A percentile compares a stretch with the other conserved stretches of the same genome.
Evolutionary conservation across 768 basidiomycete species (phyloP).

Genomic region (Candolleomyces efflorescens): DNA sequence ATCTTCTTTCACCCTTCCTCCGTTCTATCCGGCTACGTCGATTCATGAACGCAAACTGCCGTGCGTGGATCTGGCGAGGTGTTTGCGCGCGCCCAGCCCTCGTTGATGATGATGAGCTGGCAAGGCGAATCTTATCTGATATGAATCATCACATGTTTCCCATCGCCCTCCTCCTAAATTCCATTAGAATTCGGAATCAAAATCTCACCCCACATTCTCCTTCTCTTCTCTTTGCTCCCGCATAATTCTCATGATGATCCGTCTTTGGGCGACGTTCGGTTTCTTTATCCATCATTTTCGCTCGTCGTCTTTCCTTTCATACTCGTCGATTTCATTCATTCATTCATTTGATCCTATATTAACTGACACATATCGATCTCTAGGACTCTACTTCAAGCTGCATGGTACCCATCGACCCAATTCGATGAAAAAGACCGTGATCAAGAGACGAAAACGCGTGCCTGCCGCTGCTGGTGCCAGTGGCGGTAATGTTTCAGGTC

Average conservation of each 20-base stretch:
- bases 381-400: conserved; percentile 97
- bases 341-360: neutral
- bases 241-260: neutral
- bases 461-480: conserved; percentile 71
- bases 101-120: conserved; percentile 12
- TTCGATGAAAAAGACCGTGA: conserved; percentile 98
- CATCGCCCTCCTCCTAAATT: neutral
- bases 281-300: no score
- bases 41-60: no score
- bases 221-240: neutral
- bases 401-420: conserved; percentile 97
- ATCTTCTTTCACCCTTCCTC: no score
- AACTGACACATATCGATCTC: neutral
- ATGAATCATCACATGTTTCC: neutral
- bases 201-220: conserved; percentile 5
- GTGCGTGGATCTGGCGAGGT: no score
- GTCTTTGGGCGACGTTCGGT: neutral
- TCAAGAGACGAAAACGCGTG: conserved; percentile 96
- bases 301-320: no score
- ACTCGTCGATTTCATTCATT: neutral
- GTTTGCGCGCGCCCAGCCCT: conserved; percentile 5
- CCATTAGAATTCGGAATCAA: neutral
- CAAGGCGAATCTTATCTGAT: conserved; percentile 23
- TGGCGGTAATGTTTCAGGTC: conserved; percentile 21
- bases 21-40: no score